A percentile compares a stretch with the other conserved stretches of the same genome.
Evolutionary conservation across 2,329 filamentous ascomycete species (phyloP).

Genomic region (Gnomoniopsis smithogilvyi): DNA sequence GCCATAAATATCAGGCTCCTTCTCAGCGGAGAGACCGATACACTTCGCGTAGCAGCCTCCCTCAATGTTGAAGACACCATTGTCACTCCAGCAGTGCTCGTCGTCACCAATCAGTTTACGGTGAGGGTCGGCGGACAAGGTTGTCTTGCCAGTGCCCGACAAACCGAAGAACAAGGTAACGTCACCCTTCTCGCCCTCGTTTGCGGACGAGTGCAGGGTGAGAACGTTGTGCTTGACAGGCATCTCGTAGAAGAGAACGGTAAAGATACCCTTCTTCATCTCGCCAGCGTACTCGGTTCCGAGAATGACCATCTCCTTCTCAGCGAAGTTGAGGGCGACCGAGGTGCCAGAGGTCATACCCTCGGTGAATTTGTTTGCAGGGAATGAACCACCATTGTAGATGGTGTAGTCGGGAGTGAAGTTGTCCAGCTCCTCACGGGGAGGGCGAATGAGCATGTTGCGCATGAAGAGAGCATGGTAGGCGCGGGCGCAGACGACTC

Average conservation of each 20-base stretch:
- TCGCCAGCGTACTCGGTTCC: constrained; percentile 98
- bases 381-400: constrained; percentile 99
- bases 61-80: constrained; percentile 98
- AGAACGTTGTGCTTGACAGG: constrained; percentile 99
- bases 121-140: constrained; percentile 94
- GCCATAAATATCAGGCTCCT: constrained; percentile 96
- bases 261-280: constrained; percentile 99
- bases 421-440: constrained; percentile 85
- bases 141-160: constrained; percentile 98
- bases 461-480: constrained; percentile 99
- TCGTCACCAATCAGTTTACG: constrained; percentile 96
- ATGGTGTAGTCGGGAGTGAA: constrained; percentile 99
- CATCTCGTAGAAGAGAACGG: constrained; percentile 99
- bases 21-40: constrained; percentile 94
- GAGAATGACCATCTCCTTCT: constrained; percentile 99
- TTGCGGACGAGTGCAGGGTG: constrained; percentile 96
- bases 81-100: constrained; percentile 99
- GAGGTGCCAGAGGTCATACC: constrained; percentile 99
- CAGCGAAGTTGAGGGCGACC: constrained; percentile 97
- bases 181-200: constrained; percentile 91
- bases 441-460: constrained; percentile 98
- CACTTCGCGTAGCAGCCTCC: constrained; percentile 99
- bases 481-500: constrained; percentile 96
- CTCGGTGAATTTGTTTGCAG: constrained; percentile 94
- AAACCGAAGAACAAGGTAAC: constrained; percentile 99